A percentile compares a stretch with the other conserved stretches of the same genome.
These are phyloP conservation scores for Stenogyne calaminthoides DNA, from an alignment of 305 asterid species.

Conservation along the genomic window DNA sequence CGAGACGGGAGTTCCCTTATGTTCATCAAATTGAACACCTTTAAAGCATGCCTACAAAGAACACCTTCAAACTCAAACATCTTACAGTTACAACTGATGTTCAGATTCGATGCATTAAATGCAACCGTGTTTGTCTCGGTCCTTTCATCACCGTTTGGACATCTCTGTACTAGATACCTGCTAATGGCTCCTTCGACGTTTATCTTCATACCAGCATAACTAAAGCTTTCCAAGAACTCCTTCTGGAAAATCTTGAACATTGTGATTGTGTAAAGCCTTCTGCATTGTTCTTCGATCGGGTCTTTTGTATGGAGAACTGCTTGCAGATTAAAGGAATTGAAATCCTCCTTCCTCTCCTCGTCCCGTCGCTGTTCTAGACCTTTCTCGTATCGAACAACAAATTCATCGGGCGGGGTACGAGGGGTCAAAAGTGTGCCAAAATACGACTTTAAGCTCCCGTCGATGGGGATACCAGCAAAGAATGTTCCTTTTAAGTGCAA, in stretches of 20 bases:
- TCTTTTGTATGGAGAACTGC: conserved; percentile 86
- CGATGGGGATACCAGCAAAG: conserved; percentile 89
- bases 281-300: conserved; percentile 92
- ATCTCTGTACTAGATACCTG: conserved; percentile 84
- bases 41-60: conserved; percentile 83
- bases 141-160: conserved; percentile 80
- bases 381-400: conserved; percentile 70
- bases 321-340: conserved; percentile 72
- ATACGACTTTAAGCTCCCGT: conserved; percentile 76
- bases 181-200: conserved; percentile 88
- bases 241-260: conserved; percentile 90
- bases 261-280: conserved; percentile 74
- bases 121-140: conserved; percentile 64
- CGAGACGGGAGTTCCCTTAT: conserved; percentile 88
- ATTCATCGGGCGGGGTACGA: conserved; percentile 68
- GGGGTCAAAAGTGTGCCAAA: conserved; percentile 62
- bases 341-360: conserved; percentile 89
- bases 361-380: conserved; percentile 77
- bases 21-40: conserved; percentile 88
- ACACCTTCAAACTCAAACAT: conserved; percentile 96
- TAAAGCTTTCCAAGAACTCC: conserved; percentile 89
- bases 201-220: conserved; percentile 80
- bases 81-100: conserved; percentile 85
- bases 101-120: conserved; percentile 75
- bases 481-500: conserved; percentile 71